Evolutionary conservation across 345 rosid genomes (phyloP), one percentile per base, ranked within the genome.

Genomic region (Aethionema arabicum): DNA sequence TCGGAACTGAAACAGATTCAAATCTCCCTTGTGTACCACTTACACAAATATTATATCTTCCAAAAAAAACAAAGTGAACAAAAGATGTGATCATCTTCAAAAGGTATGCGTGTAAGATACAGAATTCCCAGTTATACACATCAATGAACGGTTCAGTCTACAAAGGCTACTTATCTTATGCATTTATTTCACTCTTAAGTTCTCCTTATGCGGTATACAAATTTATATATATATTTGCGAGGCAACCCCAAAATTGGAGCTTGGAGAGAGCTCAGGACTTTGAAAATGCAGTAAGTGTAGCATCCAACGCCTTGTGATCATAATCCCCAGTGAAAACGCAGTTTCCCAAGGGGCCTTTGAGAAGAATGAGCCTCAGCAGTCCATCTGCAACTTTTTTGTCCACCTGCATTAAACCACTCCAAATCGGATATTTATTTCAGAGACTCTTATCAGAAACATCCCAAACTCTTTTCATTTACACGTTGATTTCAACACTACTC

Each of bases 381-480:
- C 99, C 99, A 52, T 93, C 99, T 5, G 99, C 97, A 10, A 93
- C 99, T 81, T 93, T 93, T 86, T 93, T 93, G 79, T 93, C 99
- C 31, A 90, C 97, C 99, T 93, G 78, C 58, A 69, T 63, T 32
- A 37, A 46, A 30, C 32, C 40, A 46, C 11, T 4, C 7, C 2
- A 37, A 37, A 37, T 6, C 11, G 40, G 40, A 39, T 32, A 54
- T 41, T 4, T 32, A 54, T 41, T 4, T 52, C 67, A 38, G 30
- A 49, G 32, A 38, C 43, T 16, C 21, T 54, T 4, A 46, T 50
- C 41, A 21, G 27, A 36, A 36, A 57, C 11, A 50, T 64, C 15
- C 48, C 8, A 42, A 21, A 54, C 16, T 9, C 16, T 55, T 11
- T 6, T 49, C 10, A 39, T 39, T 42, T 40, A 14, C 13, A 21